Evolutionary conservation across 2,329 filamentous ascomycete species (phyloP).

Genomic region (Diaporthe capsici): DNA sequence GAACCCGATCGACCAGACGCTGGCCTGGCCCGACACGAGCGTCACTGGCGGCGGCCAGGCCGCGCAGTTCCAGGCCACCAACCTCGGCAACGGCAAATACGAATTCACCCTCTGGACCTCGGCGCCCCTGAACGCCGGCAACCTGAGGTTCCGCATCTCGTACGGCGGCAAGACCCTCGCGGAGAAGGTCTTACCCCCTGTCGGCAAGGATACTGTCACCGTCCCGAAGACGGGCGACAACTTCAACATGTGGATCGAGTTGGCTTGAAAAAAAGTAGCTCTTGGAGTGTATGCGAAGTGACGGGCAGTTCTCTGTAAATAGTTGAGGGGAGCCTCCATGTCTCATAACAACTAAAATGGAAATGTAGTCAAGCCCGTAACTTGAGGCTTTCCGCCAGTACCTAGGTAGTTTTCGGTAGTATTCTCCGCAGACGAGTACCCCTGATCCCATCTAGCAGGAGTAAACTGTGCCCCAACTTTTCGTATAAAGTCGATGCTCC

Average conservation of each 20-base stretch:
- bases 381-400: no score
- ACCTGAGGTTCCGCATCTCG: conserved; percentile 7
- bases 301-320: neutral
- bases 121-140: neutral
- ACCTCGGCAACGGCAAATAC: conserved; percentile 16
- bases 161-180: neutral
- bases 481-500: no score
- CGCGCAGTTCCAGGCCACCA: conserved; percentile 10
- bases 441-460: no score
- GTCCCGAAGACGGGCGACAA: conserved; percentile 8
- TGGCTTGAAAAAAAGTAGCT: neutral
- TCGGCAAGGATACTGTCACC: neutral
- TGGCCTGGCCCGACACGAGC: neutral
- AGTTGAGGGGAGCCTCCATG: neutral
- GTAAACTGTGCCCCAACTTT: no score
- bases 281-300: neutral
- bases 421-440: no score
- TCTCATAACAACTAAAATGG: no score
- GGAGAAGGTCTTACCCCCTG: neutral
- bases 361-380: no score
- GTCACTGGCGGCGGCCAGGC: neutral
- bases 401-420: no score
- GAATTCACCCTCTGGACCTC: conserved; percentile 12
- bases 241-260: conserved; percentile 5
- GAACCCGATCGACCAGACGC: conserved; percentile 13